Percentiles rank a stretch among this genome's conserved stretches.
Evolutionary conservation across 495 filamentous ascomycete genomes (phyloP).

Genomic region (Lichina pygmaea): DNA sequence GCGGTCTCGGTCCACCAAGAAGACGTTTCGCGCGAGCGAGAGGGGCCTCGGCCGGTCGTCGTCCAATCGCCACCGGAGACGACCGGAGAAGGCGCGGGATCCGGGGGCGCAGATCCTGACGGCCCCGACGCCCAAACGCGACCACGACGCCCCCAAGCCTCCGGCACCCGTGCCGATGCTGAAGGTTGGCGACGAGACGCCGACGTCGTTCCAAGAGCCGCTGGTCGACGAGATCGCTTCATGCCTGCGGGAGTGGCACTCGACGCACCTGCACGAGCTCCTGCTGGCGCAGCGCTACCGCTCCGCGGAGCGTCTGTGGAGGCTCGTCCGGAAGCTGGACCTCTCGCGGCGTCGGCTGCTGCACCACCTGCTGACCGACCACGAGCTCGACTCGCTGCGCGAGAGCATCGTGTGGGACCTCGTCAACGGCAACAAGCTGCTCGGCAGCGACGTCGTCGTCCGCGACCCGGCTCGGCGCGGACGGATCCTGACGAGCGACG

Average conservation of each 20-base stretch:
- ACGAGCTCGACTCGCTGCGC: slow-evolving; percentile 48
- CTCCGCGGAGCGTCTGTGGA: slow-evolving; percentile 53
- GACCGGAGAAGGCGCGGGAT: slow-evolving; percentile 2
- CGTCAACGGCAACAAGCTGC: slow-evolving; percentile 75
- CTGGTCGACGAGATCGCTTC: slow-evolving; percentile 94
- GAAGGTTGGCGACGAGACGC: slow-evolving; percentile 89
- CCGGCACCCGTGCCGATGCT: slow-evolving; percentile 88
- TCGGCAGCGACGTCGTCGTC: slow-evolving; percentile 78
- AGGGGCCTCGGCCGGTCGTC: not conserved
- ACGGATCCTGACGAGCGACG: slow-evolving; percentile 65
- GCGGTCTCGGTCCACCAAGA: slow-evolving; percentile 1
- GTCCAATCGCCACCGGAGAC: not conserved
- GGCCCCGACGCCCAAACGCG: slow-evolving; percentile 14
- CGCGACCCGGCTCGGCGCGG: slow-evolving; percentile 64
- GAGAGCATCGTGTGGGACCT: slow-evolving; percentile 87
- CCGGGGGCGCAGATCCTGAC: slow-evolving; percentile 2
- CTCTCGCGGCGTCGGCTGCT: slow-evolving; percentile 65
- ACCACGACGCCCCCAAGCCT: slow-evolving; percentile 43
- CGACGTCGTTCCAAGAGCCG: slow-evolving; percentile 65
- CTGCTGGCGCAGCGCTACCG: slow-evolving; percentile 57
- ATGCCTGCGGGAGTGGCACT: slow-evolving; percentile 92
- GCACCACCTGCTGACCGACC: slow-evolving; percentile 69
- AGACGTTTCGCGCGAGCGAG: not conserved
- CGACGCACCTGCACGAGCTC: slow-evolving; percentile 85
- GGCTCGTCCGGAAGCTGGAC: slow-evolving; percentile 54